These are phyloP conservation scores for Acarospora socialis DNA, from an alignment of 2,329 filamentous ascomycete genomes.

Conservation along the genomic window DNA sequence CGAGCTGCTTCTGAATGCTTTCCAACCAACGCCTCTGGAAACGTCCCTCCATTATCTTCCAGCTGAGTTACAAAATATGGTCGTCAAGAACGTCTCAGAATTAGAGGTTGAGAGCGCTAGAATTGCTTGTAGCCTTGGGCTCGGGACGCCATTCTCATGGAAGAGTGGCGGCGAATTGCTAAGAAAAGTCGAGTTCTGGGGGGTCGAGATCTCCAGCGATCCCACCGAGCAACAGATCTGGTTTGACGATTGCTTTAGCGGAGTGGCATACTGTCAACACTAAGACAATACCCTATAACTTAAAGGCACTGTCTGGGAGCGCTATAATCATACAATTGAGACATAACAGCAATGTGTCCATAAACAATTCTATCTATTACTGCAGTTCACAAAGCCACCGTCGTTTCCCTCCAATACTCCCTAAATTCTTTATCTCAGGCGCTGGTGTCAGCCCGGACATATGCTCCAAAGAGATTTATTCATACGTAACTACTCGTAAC, in stretches of 20 bases:
- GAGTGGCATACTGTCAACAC: slow-evolving; percentile 15
- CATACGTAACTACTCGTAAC: no score
- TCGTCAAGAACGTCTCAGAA: slow-evolving; percentile 14
- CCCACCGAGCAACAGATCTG: slow-evolving; percentile 16
- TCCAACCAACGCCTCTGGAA: slow-evolving; percentile 6
- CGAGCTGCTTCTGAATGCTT: slow-evolving; percentile 12
- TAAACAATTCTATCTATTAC: no score
- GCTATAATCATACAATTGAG: no score
- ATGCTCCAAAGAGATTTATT: no score
- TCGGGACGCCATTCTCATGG: slow-evolving; percentile 15
- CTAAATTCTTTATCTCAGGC: no score
- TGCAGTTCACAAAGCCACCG: no score
- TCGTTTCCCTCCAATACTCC: no score
- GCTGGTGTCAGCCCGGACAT: no score
- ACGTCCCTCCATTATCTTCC: slow-evolving; percentile 14
- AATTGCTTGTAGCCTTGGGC: slow-evolving; percentile 14
- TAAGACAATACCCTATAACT: no score
- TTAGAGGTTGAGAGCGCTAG: slow-evolving; percentile 14
- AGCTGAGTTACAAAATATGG: slow-evolving; percentile 16
- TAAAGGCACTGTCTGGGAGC: no score
- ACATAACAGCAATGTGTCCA: no score
- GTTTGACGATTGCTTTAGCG: slow-evolving; percentile 14
- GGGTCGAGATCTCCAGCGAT: slow-evolving; percentile 9
- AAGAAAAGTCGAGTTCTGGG: slow-evolving; percentile 12
- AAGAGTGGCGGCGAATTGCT: slow-evolving; percentile 11